Evolutionary conservation across 1,284 basidiomycete species (phyloP).

Genomic region (Heterobasidion irregulare): DNA sequence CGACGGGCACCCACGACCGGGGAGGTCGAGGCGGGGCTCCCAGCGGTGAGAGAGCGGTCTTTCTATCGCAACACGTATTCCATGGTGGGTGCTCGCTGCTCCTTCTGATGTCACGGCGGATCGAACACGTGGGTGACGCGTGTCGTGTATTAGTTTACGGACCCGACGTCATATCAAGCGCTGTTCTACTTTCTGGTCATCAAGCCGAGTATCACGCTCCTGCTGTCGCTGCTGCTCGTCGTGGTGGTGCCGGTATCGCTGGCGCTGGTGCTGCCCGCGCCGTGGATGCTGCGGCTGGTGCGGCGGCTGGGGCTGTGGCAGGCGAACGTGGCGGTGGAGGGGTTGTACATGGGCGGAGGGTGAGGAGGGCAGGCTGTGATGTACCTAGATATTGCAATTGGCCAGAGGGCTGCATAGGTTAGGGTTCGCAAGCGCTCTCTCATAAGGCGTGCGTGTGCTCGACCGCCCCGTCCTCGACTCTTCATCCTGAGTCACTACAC

Average conservation of each 20-base stretch:
- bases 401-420: not conserved
- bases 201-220: slow-evolving; percentile 71
- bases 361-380: not conserved
- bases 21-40: slow-evolving; percentile 41
- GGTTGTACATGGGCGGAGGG: slow-evolving; percentile 39
- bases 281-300: slow-evolving; percentile 53
- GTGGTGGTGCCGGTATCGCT: slow-evolving; percentile 50
- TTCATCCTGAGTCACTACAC: not conserved
- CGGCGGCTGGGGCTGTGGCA: slow-evolving; percentile 70
- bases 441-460: slow-evolving; percentile 1
- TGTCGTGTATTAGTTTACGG: slow-evolving; percentile 50
- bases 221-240: slow-evolving; percentile 47
- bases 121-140: slow-evolving; percentile 2
- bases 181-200: slow-evolving; percentile 80
- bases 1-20: slow-evolving; percentile 34
- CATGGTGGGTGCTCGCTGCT: slow-evolving; percentile 45
- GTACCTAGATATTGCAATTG: not conserved
- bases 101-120: not conserved
- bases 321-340: slow-evolving; percentile 71
- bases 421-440: slow-evolving; percentile 1
- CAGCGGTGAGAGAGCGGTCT: slow-evolving; percentile 40
- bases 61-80: slow-evolving; percentile 73
- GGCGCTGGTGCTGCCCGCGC: slow-evolving; percentile 53
- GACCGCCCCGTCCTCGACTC: not conserved
- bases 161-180: slow-evolving; percentile 70